Evolutionary conservation across 2,329 filamentous ascomycete genomes (phyloP).

Genomic region (Phaeomoniella chlamydospora): DNA sequence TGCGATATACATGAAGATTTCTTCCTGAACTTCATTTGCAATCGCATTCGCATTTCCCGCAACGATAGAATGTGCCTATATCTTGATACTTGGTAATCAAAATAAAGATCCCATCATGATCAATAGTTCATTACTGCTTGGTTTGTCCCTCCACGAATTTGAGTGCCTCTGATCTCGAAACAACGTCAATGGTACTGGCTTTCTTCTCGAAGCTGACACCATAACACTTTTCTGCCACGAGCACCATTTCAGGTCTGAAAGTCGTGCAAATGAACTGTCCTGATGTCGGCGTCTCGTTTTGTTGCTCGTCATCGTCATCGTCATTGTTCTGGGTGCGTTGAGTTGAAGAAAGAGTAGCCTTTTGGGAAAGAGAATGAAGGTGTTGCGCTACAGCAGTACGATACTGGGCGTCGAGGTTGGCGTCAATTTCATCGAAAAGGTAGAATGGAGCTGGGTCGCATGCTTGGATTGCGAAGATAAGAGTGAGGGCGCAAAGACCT

Average conservation of each 20-base stretch:
- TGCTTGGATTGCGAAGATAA: constrained; percentile 97
- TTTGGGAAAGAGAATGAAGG: constrained; percentile 60
- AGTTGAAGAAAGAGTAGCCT: constrained; percentile 44
- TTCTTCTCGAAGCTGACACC: constrained; percentile 86
- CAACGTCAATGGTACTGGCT: constrained; percentile 85
- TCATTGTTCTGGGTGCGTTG: constrained; percentile 19
- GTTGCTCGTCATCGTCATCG: constrained; percentile 20
- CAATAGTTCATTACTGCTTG: constrained; percentile 9
- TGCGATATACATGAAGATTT: too few species aligned
- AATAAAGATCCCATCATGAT: too few species aligned
- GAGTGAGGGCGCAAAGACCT: constrained; percentile 89
- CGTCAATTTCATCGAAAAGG: constrained; percentile 97
- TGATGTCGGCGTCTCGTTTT: constrained; percentile 19
- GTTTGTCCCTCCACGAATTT: constrained; percentile 85
- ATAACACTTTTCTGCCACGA: constrained; percentile 94
- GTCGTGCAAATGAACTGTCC: constrained; percentile 97
- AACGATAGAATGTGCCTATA: too few species aligned
- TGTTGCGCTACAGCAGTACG: constrained; percentile 87
- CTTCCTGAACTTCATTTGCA: too few species aligned
- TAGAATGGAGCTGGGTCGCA: constrained; percentile 97
- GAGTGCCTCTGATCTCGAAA: constrained; percentile 72
- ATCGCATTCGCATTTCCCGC: too few species aligned
- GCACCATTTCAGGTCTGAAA: constrained; percentile 91
- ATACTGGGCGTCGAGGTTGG: constrained; percentile 95
- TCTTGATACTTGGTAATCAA: too few species aligned